Percentiles rank a stretch among this genome's conserved stretches.
Evolutionary conservation across 306 rosid genomes (phyloP).

Genomic region (Hippophae tibetana): DNA sequence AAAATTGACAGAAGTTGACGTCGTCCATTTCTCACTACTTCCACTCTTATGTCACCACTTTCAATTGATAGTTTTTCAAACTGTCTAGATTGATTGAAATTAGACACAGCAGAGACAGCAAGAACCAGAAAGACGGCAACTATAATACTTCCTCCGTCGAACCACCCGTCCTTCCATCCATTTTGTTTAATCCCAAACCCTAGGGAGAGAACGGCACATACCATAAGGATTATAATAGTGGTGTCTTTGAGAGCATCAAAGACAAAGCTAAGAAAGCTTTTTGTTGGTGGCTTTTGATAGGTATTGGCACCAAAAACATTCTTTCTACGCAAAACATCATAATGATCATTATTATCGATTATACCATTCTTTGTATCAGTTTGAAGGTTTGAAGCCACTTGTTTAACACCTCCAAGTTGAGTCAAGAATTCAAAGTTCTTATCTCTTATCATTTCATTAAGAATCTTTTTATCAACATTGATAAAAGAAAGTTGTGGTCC

Average conservation of each 20-base stretch:
- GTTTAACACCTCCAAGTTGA: constrained; percentile 6
- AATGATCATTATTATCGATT: not conserved
- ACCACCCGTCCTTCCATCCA: constrained; percentile 14
- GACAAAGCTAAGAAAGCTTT: constrained; percentile 1
- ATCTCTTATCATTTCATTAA: not conserved
- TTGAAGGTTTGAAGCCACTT: constrained; percentile 1
- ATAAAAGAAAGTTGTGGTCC: not conserved
- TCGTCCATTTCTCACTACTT: constrained; percentile 7
- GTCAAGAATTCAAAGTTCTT: not conserved
- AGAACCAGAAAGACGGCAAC: constrained; percentile 4
- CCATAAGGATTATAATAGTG: constrained; percentile 11
- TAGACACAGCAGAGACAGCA: constrained; percentile 4
- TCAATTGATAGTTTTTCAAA: constrained; percentile 4
- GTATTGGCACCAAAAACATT: constrained; percentile 7
- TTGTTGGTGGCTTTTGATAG: constrained; percentile 6
- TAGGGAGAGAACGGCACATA: constrained; percentile 9
- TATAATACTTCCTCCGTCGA: constrained; percentile 15
- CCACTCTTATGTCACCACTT: constrained; percentile 10
- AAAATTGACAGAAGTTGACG: constrained; percentile 3
- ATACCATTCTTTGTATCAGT: constrained; percentile 6
- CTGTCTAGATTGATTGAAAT: constrained; percentile 7
- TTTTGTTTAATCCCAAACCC: constrained; percentile 12
- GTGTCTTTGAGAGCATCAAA: constrained; percentile 8
- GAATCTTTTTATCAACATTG: not conserved
- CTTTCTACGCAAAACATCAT: not conserved